A percentile compares a stretch with the other conserved stretches of the same genome.
These are phyloP conservation scores for Gaeumannomyces sp. DNA, from an alignment of 2,329 filamentous ascomycete species.

Conservation along the genomic window DNA sequence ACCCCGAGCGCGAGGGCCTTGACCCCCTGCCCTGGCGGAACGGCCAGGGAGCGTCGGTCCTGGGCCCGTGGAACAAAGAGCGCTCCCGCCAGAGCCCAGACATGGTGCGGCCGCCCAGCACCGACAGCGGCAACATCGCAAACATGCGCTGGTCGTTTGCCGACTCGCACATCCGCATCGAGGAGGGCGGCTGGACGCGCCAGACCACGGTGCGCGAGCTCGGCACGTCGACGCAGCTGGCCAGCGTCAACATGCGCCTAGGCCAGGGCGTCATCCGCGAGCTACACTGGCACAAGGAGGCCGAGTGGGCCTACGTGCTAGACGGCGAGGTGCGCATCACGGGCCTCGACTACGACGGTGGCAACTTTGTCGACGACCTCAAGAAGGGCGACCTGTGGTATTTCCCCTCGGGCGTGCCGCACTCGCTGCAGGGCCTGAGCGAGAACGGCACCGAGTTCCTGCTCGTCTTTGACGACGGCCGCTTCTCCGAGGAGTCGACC, in stretches of 20 bases:
- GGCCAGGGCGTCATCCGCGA: constrained; percentile 68
- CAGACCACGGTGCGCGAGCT: constrained; percentile 65
- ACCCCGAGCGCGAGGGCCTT: constrained; percentile 52
- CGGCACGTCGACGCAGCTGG: constrained; percentile 61
- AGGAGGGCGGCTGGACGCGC: constrained; percentile 71
- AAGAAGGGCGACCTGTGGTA: constrained; percentile 76
- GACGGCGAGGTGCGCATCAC: constrained; percentile 66
- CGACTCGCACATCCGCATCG: constrained; percentile 57
- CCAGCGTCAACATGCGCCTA: constrained; percentile 73
- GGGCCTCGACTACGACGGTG: constrained; percentile 67
- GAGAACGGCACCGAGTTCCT: constrained; percentile 51
- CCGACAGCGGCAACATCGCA: constrained; percentile 62
- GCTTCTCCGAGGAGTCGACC: constrained; percentile 57
- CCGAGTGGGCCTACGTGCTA: constrained; percentile 72
- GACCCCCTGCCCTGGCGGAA: constrained; percentile 61
- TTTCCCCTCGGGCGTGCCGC: constrained; percentile 71
- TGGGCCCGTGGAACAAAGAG: constrained; percentile 64
- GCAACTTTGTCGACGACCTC: constrained; percentile 71
- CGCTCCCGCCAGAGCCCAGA: constrained; percentile 67
- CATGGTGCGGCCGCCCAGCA: constrained; percentile 64
- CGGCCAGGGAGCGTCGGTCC: constrained; percentile 57
- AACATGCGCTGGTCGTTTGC: constrained; percentile 71
- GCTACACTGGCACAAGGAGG: constrained; percentile 76
- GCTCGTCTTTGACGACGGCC: constrained; percentile 42
- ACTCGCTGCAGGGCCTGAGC: constrained; percentile 67